These are phyloP conservation scores for Tylopilus sp. DNA, from an alignment of 1,284 basidiomycete genomes.

Conservation along the genomic window DNA sequence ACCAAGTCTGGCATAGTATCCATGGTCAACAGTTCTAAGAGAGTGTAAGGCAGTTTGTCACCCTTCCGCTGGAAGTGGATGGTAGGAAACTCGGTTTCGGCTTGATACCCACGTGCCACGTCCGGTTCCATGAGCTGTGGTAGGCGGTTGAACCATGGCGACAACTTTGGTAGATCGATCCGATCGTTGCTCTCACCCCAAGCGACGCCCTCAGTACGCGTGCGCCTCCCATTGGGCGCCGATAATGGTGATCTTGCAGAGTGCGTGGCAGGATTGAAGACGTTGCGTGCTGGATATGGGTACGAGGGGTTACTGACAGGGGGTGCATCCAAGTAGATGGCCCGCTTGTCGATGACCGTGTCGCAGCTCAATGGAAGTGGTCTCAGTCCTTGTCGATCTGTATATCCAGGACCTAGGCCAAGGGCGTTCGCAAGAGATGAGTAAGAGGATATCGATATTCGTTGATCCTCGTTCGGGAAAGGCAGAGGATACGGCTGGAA, in stretches of 20 bases:
- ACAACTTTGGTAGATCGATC: constrained; percentile 1
- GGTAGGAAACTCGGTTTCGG: constrained; percentile 5
- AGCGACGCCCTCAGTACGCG: background rate
- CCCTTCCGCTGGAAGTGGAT: constrained; percentile 24
- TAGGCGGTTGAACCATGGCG: constrained; percentile 12
- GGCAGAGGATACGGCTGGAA: constrained; percentile 17
- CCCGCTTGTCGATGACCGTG: constrained; percentile 3
- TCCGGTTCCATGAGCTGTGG: constrained; percentile 17
- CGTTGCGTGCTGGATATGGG: constrained; percentile 31
- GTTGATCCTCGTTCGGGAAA: constrained; percentile 23
- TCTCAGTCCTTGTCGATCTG: constrained; percentile 1
- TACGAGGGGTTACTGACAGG: constrained; percentile 24
- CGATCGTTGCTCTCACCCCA: constrained; percentile 3
- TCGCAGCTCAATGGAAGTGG: constrained; percentile 1
- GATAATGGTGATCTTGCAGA: constrained; percentile 4
- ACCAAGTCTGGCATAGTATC: constrained; percentile 20
- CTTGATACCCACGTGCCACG: background rate
- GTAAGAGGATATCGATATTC: constrained; percentile 19
- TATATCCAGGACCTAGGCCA: constrained; percentile 11
- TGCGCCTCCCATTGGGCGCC: constrained; percentile 5
- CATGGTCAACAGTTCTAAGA: constrained; percentile 25
- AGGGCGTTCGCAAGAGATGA: constrained; percentile 26
- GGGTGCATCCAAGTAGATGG: constrained; percentile 17
- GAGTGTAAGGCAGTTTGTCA: constrained; percentile 16
- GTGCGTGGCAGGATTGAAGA: constrained; percentile 23